Base-by-base conservation (phyloP, 331 rosid genomes). In the Phaseolus coccineus region DNA sequence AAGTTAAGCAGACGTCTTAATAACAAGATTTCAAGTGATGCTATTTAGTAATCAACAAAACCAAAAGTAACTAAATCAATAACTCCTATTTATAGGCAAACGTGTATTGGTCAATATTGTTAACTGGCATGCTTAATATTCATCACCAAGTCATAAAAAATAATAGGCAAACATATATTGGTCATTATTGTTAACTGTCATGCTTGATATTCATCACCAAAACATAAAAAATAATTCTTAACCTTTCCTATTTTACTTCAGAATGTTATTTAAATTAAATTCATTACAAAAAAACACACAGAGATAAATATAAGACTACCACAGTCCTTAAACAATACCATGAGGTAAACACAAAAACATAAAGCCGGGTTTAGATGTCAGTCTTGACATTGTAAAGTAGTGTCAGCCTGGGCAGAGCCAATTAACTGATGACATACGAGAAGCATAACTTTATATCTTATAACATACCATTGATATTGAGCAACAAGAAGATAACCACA, bases 401-500 rank as follows among this genome's bases (percentile, higher is more conserved):
- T 7, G 50, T 67, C 47, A 48, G 52, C 39, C 68, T 39, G 59
- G 77, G 52, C 55, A 59, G 53, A 68, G 55, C 68, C 69, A 61
- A 51, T 22, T 74, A 79, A 74, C 47, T 68, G 62, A 59, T 40
- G 58, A 28, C 53, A 78, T 4, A 16, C 62, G 27, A 33, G 73
- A 42, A 59, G 78, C 72, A 66, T n/a, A 57, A 70, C 19, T 76
- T 79, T 24, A 46, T 50, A 67, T 71, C 3, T 9, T 58, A 74
- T 16, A 48, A 53, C 91, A 40, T 89, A 91, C 94, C 97, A 3
- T 87, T 71, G 77, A 91, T 80, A 87, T 91, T 88, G 72, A 91
- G 85, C 89, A 88, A 76, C 89, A 91, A 84, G 88, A 88, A 91
- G 84, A 91, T 30, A 72, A 91, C 84, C 70, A 91, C 97, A 69